Conservation (phyloP, 768 basidiomycete species). For the Goffeauzyma gilvescens region DNA sequence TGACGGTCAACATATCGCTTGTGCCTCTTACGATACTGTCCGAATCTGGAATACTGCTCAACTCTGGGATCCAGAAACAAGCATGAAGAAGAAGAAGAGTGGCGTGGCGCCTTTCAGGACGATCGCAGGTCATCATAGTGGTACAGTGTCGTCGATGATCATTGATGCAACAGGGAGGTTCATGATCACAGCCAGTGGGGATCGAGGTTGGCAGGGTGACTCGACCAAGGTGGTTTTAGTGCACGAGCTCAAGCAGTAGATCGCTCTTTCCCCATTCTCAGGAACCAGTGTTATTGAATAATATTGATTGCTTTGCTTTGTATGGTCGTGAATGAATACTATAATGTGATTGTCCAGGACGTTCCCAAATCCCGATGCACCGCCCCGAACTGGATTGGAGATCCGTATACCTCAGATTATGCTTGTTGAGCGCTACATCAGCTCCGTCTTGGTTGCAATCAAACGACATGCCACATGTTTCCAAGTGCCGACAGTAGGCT, state of each 20-base stretch:
- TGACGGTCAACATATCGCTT: slow-evolving; percentile 74
- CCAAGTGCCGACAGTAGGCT: too few relatives aligned
- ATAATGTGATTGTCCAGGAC: too few relatives aligned
- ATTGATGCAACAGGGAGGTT: slow-evolving; percentile 68
- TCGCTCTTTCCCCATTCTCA: too few relatives aligned
- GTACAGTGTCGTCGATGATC: slow-evolving; percentile 75
- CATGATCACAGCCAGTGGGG: slow-evolving; percentile 77
- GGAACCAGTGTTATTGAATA: too few relatives aligned
- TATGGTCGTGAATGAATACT: too few relatives aligned
- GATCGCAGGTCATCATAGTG: slow-evolving; percentile 87
- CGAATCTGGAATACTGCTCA: slow-evolving; percentile 82
- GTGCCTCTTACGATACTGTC: slow-evolving; percentile 81
- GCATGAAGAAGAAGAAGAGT: slow-evolving; percentile 37
- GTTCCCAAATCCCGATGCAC: too few relatives aligned
- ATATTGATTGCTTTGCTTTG: too few relatives aligned
- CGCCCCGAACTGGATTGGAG: too few relatives aligned
- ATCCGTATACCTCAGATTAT: too few relatives aligned
- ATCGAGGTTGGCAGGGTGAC: slow-evolving; percentile 84
- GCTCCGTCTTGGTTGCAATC: too few relatives aligned
- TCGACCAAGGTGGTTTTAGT: slow-evolving; percentile 76
- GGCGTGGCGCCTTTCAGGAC: slow-evolving; percentile 84
- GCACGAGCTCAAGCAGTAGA: slow-evolving; percentile 49
- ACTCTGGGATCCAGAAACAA: slow-evolving; percentile 47
- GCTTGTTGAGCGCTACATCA: too few relatives aligned
- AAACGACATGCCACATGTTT: too few relatives aligned